These are phyloP conservation scores for Xylaria intraflava DNA, from an alignment of 495 filamentous ascomycete genomes.

Conservation along the genomic window DNA sequence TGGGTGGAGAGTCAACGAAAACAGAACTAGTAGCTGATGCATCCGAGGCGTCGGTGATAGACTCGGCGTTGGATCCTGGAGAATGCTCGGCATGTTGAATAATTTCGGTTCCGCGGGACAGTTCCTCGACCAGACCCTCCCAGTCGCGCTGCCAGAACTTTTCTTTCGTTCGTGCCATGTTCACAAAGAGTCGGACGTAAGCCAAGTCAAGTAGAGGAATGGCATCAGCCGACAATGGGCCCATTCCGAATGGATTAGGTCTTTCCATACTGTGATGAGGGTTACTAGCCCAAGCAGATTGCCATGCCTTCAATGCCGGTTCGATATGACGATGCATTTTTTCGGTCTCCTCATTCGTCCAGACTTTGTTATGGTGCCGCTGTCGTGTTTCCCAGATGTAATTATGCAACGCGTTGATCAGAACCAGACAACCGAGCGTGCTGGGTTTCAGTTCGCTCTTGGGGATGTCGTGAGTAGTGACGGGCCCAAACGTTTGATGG, in stretches of 20 bases:
- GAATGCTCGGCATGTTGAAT: slow-evolving; percentile 67
- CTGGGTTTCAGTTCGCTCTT: slow-evolving; percentile 73
- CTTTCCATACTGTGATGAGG: slow-evolving; percentile 81
- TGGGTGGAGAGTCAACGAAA: slow-evolving; percentile 49
- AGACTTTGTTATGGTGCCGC: slow-evolving; percentile 79
- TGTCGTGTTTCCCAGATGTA: slow-evolving; percentile 98
- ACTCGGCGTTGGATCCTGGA: slow-evolving; percentile 47
- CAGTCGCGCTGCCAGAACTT: slow-evolving; percentile 92
- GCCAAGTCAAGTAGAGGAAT: slow-evolving; percentile 93
- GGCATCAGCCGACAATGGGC: slow-evolving; percentile 85
- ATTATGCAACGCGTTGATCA: slow-evolving; percentile 95
- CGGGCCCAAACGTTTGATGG: slow-evolving; percentile 41
- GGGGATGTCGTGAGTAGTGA: slow-evolving; percentile 42
- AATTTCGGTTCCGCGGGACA: slow-evolving; percentile 71
- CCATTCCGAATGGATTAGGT: slow-evolving; percentile 82
- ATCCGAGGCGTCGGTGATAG: slow-evolving; percentile 47
- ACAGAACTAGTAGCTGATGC: slow-evolving; percentile 41
- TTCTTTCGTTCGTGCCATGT: slow-evolving; percentile 85
- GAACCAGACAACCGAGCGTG: slow-evolving; percentile 85
- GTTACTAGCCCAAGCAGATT: slow-evolving; percentile 85
- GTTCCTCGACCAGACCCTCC: slow-evolving; percentile 85
- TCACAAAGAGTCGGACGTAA: slow-evolving; percentile 89
- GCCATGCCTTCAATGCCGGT: slow-evolving; percentile 90
- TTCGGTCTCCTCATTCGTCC: slow-evolving; percentile 88
- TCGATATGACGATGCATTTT: slow-evolving; percentile 96